Evolutionary conservation across 1,139 yeast genomes (phyloP).

Genomic region (Hansenula lynferdii): DNA sequence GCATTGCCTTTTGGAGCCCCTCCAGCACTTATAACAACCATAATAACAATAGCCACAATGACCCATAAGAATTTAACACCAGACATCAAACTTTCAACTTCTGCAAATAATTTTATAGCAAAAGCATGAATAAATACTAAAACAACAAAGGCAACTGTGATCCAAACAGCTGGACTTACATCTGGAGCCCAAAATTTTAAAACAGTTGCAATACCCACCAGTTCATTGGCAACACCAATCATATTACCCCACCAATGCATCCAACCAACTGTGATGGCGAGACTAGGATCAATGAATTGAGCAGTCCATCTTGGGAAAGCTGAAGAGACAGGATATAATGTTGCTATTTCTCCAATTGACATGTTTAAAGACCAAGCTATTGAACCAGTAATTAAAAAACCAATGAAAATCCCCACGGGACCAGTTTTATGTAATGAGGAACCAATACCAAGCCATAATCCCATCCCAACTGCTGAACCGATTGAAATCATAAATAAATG

Average conservation of each 20-base stretch:
- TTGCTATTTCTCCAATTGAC: slow-evolving; percentile 30
- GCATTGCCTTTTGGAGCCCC: slow-evolving; percentile 20
- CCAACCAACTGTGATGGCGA: slow-evolving; percentile 33
- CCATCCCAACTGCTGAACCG: slow-evolving; percentile 79
- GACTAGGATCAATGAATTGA: slow-evolving; percentile 30
- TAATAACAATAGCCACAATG: slow-evolving; percentile 3
- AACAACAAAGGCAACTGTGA: slow-evolving; percentile 28
- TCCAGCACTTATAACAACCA: slow-evolving; percentile 25
- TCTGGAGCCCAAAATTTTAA: slow-evolving; percentile 30
- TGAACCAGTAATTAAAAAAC: slow-evolving; percentile 36
- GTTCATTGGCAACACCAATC: slow-evolving; percentile 28
- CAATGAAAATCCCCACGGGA: slow-evolving; percentile 68
- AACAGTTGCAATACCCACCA: slow-evolving; percentile 24
- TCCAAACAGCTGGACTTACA: slow-evolving; percentile 24
- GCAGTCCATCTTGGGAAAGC: slow-evolving; percentile 30
- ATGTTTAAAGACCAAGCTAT: slow-evolving; percentile 27
- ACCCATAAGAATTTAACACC: slow-evolving; percentile 22
- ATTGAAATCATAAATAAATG: slow-evolving; percentile 66
- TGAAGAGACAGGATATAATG: slow-evolving; percentile 30
- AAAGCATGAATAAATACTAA: slow-evolving; percentile 27
- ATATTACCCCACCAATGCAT: slow-evolving; percentile 32
- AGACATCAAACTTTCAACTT: slow-evolving; percentile 28
- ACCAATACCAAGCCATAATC: slow-evolving; percentile 68
- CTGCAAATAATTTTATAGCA: slow-evolving; percentile 30
- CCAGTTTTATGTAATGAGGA: slow-evolving; percentile 62